Evolutionary conservation across 2,329 filamentous ascomycete genomes (phyloP).

Genomic region (Claviceps africana): DNA sequence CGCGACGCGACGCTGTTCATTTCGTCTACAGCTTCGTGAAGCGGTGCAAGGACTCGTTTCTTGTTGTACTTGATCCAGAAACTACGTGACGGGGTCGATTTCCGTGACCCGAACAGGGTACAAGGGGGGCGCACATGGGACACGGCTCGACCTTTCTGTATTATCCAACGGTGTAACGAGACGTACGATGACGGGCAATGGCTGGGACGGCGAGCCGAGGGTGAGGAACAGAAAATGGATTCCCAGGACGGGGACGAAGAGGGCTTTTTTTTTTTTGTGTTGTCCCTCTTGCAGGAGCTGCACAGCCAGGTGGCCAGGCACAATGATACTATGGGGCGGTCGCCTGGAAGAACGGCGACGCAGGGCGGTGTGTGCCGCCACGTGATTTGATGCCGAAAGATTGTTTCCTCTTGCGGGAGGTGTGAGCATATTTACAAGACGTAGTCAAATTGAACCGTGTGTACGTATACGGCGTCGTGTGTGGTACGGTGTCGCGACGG

Average conservation of each 20-base stretch:
- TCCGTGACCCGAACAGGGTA: neutral
- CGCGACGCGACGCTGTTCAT: too few species aligned
- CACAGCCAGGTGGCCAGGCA: neutral
- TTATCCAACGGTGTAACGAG: conserved; percentile 1
- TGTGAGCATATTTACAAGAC: neutral
- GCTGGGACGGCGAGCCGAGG: neutral
- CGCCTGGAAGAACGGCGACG: neutral
- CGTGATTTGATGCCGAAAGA: neutral
- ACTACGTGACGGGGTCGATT: neutral
- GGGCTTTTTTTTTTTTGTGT: neutral
- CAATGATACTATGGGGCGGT: neutral
- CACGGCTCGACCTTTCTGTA: conserved; percentile 4
- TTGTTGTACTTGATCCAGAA: neutral
- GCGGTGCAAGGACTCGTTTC: neutral
- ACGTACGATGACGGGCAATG: neutral
- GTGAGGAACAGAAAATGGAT: neutral
- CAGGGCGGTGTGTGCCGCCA: neutral
- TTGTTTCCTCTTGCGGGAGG: neutral
- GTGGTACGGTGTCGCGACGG: too few species aligned
- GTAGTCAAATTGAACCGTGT: conserved; percentile 2
- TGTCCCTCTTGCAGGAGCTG: neutral
- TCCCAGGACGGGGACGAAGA: neutral
- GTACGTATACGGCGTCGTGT: neutral
- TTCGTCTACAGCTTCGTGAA: neutral
- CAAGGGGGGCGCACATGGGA: neutral